Percentiles rank a stretch among this genome's conserved stretches.
Evolutionary conservation across 1,284 basidiomycete genomes (phyloP).

Genomic region (Coniferiporia sulphurascens): DNA sequence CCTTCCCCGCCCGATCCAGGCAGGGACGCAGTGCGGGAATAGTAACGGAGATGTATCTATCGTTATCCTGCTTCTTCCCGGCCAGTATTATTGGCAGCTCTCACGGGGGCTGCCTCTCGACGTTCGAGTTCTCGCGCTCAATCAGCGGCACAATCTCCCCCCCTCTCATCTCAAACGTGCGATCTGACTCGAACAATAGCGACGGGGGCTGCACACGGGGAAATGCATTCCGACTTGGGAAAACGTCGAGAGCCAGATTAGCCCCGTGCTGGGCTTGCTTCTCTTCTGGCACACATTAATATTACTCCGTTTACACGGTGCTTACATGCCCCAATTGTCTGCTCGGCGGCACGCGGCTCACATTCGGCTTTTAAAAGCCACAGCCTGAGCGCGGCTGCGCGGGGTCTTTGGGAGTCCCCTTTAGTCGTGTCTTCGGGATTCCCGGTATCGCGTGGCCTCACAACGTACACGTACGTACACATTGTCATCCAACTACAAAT

Average conservation of each 20-base stretch:
- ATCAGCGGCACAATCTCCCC: too few species aligned
- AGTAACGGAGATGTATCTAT: background rate
- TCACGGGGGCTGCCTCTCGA: background rate
- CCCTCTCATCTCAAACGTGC: background rate
- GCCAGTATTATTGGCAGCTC: background rate
- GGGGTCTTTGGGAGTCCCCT: background rate
- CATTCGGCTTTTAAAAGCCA: background rate
- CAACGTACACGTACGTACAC: background rate
- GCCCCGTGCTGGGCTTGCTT: background rate
- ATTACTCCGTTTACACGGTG: too few species aligned
- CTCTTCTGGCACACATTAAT: background rate
- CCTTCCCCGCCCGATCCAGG: background rate
- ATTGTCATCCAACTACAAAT: background rate
- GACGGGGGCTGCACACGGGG: background rate
- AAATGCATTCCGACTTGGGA: background rate
- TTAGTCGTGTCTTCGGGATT: background rate
- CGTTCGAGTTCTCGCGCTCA: slow-evolving; percentile 5
- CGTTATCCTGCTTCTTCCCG: background rate
- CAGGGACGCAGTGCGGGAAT: background rate
- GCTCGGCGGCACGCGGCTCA: background rate
- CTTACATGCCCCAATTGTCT: background rate
- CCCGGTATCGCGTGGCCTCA: background rate
- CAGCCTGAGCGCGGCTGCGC: too few species aligned
- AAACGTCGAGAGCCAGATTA: background rate
- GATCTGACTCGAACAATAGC: slow-evolving; percentile 13